Evolutionary conservation across 179 eudicot genomes (phyloP).

Genomic region (Amaranthus tricolor): DNA sequence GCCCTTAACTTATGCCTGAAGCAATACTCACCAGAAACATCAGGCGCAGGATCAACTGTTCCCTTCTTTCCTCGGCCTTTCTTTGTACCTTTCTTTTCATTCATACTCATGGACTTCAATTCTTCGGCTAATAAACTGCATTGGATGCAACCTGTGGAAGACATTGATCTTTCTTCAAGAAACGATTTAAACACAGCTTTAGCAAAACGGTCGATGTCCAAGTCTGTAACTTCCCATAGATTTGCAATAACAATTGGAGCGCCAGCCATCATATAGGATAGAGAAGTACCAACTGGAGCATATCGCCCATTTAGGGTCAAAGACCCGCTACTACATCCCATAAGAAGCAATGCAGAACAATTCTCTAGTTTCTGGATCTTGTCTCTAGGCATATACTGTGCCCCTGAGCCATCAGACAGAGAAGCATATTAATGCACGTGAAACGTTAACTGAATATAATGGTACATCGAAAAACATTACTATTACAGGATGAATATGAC

Average conservation of each 20-base stretch:
- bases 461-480: not conserved
- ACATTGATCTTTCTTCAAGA: constrained; percentile 63
- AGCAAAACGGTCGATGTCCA: constrained; percentile 90
- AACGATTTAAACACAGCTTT: constrained; percentile 72
- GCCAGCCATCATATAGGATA: constrained; percentile 75
- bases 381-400: constrained; percentile 66
- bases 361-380: constrained; percentile 66
- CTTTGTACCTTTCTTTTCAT: constrained; percentile 35
- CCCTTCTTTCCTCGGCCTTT: constrained; percentile 45
- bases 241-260: constrained; percentile 90
- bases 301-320: constrained; percentile 55
- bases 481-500: not conserved
- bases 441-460: not conserved
- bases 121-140: constrained; percentile 58
- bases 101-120: constrained; percentile 43
- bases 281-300: constrained; percentile 71
- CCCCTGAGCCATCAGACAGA: constrained; percentile 41
- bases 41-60: constrained; percentile 20
- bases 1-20: constrained; percentile 66
- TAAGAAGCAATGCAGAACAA: constrained; percentile 81
- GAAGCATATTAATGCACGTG: constrained; percentile 1
- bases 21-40: constrained; percentile 22
- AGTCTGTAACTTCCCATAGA: constrained; percentile 95
- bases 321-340: constrained; percentile 95
- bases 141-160: constrained; percentile 47